These are phyloP conservation scores for Phylloporus sp. DNA, from an alignment of 768 basidiomycete genomes.

Conservation along the genomic window DNA sequence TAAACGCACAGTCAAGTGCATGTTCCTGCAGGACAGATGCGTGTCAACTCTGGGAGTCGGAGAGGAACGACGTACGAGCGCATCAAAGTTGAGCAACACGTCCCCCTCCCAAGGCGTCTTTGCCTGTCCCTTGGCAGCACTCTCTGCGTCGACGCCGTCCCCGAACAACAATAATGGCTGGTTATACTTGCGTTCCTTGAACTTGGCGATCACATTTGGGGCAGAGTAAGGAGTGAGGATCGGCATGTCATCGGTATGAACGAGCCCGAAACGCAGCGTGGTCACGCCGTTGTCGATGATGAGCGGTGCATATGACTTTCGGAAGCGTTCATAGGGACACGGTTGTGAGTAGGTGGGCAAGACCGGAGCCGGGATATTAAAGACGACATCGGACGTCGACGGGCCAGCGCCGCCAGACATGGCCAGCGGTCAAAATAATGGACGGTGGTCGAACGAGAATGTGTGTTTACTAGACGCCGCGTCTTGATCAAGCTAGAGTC, in stretches of 20 bases:
- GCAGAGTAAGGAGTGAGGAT: slow-evolving; percentile 46
- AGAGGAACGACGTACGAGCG: slow-evolving; percentile 60
- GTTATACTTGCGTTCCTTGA: slow-evolving; percentile 84
- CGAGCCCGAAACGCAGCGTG: slow-evolving; percentile 78
- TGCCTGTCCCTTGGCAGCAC: slow-evolving; percentile 71
- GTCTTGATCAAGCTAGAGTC: too few species aligned
- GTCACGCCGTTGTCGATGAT: slow-evolving; percentile 90
- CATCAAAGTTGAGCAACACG: slow-evolving; percentile 85
- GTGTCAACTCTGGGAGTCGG: neutral
- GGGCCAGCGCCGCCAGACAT: slow-evolving; percentile 13
- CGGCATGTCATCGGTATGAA: slow-evolving; percentile 37
- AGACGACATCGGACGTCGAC: slow-evolving; percentile 12
- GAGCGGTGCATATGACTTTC: slow-evolving; percentile 53
- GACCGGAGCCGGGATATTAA: slow-evolving; percentile 19
- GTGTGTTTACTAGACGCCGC: too few species aligned
- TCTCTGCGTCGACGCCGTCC: slow-evolving; percentile 80
- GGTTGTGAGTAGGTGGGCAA: slow-evolving; percentile 34
- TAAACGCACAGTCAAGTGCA: slow-evolving; percentile 87
- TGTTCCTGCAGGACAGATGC: slow-evolving; percentile 66
- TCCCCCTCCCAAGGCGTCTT: slow-evolving; percentile 93
- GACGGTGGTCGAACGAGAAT: too few species aligned
- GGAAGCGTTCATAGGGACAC: slow-evolving; percentile 49
- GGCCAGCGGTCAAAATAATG: neutral
- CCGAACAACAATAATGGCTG: slow-evolving; percentile 85
- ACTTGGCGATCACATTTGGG: slow-evolving; percentile 75